Conservation (phyloP, 2,329 filamentous ascomycete species). For the Stagonosporopsis vannaccii region DNA sequence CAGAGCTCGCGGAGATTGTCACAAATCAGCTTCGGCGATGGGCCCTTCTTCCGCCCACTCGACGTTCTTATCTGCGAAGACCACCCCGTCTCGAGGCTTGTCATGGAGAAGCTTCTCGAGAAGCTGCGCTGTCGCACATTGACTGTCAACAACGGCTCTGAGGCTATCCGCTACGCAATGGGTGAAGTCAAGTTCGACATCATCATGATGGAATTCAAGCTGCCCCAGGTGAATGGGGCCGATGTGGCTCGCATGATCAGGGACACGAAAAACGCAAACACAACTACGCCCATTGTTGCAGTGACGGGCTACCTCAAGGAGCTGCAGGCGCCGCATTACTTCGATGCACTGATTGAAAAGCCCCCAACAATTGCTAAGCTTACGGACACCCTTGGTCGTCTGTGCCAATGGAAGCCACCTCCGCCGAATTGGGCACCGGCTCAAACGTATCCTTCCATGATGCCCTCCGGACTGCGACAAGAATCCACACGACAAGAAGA, state of each 20-base stretch:
- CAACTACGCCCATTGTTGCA: slow-evolving; percentile 91
- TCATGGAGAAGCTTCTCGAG: slow-evolving; percentile 98
- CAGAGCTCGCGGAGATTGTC: slow-evolving; percentile 95
- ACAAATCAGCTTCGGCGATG: slow-evolving; percentile 84
- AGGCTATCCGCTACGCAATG: slow-evolving; percentile 91
- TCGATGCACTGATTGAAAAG: slow-evolving; percentile 95
- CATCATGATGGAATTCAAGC: slow-evolving; percentile 96
- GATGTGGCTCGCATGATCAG: slow-evolving; percentile 98
- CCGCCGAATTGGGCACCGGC: slow-evolving; percentile 62
- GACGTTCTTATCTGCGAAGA: slow-evolving; percentile 98
- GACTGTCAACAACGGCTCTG: slow-evolving; percentile 85
- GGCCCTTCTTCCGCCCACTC: slow-evolving; percentile 85
- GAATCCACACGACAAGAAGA: slow-evolving; percentile 72
- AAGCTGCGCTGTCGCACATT: slow-evolving; percentile 95
- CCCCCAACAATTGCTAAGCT: slow-evolving; percentile 92
- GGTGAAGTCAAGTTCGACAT: slow-evolving; percentile 99
- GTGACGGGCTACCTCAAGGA: slow-evolving; percentile 99
- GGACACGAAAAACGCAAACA: slow-evolving; percentile 94
- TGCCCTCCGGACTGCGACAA: slow-evolving; percentile 69
- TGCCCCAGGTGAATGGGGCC: slow-evolving; percentile 92
- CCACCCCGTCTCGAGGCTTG: slow-evolving; percentile 92
- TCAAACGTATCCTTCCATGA: slow-evolving; percentile 53
- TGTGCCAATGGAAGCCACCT: slow-evolving; percentile 93
- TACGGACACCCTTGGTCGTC: slow-evolving; percentile 82
- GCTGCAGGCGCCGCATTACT: slow-evolving; percentile 91